Evolutionary conservation across 2,329 filamentous ascomycete species (phyloP).

Genomic region (Septoria linicola): DNA sequence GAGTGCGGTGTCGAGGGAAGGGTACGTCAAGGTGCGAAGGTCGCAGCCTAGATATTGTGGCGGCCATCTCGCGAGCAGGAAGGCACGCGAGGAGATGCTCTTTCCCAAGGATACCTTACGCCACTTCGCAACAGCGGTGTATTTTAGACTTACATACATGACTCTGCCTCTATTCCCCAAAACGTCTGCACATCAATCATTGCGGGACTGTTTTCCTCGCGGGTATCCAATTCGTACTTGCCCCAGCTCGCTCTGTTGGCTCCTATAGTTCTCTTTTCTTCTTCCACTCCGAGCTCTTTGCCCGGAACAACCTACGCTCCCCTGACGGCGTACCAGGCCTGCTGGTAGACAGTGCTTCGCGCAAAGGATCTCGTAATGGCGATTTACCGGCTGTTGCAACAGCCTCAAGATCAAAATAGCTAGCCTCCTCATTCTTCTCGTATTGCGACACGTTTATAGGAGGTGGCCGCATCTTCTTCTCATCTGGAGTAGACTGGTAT

Average conservation of each 20-base stretch:
- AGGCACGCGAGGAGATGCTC: slow-evolving; percentile 13
- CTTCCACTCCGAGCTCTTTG: slow-evolving; percentile 32
- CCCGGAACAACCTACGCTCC: slow-evolving; percentile 41
- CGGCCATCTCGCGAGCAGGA: neutral
- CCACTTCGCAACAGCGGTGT: neutral
- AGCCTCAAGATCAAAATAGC: slow-evolving; percentile 46
- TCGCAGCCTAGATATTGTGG: neutral
- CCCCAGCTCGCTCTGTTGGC: neutral
- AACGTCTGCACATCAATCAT: slow-evolving; percentile 8
- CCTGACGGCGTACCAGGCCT: slow-evolving; percentile 37
- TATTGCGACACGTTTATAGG: slow-evolving; percentile 70
- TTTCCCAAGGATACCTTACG: slow-evolving; percentile 1
- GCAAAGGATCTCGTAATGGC: slow-evolving; percentile 43
- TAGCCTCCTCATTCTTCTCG: slow-evolving; percentile 61
- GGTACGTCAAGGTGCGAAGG: neutral
- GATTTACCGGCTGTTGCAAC: slow-evolving; percentile 48
- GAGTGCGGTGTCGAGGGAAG: neutral
- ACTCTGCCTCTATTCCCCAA: neutral
- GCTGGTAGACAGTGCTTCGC: slow-evolving; percentile 54
- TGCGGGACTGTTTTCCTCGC: slow-evolving; percentile 17
- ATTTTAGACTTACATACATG: slow-evolving; percentile 6
- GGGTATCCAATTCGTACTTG: slow-evolving; percentile 14
- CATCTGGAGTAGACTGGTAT: slow-evolving; percentile 68
- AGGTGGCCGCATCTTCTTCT: slow-evolving; percentile 54
- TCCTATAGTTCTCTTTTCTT: slow-evolving; percentile 41